Percentiles rank a stretch among this genome's conserved stretches.
phyloP scores from a whole-genome alignment of 2,329 filamentous ascomycete species.

The Biscogniauxia marginata region DNA sequence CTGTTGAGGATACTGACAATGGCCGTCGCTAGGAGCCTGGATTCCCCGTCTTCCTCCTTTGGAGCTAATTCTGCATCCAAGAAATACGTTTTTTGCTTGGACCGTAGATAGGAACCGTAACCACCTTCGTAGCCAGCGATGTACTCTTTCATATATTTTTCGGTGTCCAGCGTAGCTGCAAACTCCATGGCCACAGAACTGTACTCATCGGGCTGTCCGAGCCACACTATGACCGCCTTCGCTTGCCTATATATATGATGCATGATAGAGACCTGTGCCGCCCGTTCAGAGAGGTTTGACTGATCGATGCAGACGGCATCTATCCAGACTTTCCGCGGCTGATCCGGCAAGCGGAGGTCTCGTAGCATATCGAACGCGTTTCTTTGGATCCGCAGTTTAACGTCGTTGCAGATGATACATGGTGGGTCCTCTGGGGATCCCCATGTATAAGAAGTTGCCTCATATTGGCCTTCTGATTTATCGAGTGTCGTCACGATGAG shows the following conservation, averaged over 20 bases:
- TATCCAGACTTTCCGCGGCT: slow-evolving; percentile 21
- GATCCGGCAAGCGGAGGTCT: slow-evolving; percentile 15
- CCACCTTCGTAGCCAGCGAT: slow-evolving; percentile 3
- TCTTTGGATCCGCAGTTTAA: slow-evolving; percentile 17
- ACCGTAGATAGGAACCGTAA: slow-evolving; percentile 9
- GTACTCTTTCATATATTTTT: slow-evolving; percentile 11
- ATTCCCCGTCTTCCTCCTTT: neutral
- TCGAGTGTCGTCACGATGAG: slow-evolving; percentile 21
- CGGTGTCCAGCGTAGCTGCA: slow-evolving; percentile 16
- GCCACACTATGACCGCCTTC: slow-evolving; percentile 20
- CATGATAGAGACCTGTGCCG: slow-evolving; percentile 23
- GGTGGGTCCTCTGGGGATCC: slow-evolving; percentile 20
- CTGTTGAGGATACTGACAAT: neutral
- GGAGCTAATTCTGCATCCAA: slow-evolving; percentile 14
- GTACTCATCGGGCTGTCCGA: slow-evolving; percentile 20
- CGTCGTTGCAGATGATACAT: slow-evolving; percentile 13
- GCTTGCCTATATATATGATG: slow-evolving; percentile 22
- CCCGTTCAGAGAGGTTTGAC: slow-evolving; percentile 20
- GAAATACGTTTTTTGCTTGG: slow-evolving; percentile 22
- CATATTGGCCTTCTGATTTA: slow-evolving; percentile 14
- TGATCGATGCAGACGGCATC: slow-evolving; percentile 27
- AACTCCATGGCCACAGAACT: slow-evolving; percentile 19
- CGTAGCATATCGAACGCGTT: slow-evolving; percentile 26
- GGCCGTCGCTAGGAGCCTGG: neutral
- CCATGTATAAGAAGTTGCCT: slow-evolving; percentile 28